Conservation (phyloP, 768 basidiomycete species). For the Udeniomyces megalosporus region DNA sequence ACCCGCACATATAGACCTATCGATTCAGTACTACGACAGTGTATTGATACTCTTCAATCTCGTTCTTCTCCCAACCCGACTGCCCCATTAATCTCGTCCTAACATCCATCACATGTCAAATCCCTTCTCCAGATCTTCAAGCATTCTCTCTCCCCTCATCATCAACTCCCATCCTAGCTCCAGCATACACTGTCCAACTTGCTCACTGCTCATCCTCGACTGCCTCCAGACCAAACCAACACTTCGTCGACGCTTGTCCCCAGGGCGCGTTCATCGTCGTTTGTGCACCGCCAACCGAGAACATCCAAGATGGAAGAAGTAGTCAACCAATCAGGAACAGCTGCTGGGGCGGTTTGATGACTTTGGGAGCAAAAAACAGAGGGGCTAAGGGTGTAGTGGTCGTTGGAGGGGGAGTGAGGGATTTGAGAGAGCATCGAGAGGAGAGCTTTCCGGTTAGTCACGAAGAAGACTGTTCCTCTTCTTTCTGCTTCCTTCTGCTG, state of each 20-base stretch:
- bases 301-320: too few species aligned
- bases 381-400: constrained; percentile 6
- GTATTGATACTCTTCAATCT: not conserved
- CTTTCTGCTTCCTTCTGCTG: too few species aligned
- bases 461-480: too few species aligned
- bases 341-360: constrained; percentile 9
- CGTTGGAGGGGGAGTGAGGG: constrained; percentile 5
- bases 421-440: constrained; percentile 1
- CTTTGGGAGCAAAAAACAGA: not conserved
- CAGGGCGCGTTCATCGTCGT: constrained; percentile 1
- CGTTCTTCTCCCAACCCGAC: not conserved
- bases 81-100: not conserved
- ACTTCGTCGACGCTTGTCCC: constrained; percentile 7
- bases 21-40: not conserved
- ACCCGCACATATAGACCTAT: not conserved
- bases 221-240: not conserved
- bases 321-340: not conserved
- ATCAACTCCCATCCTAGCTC: not conserved
- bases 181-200: constrained; percentile 1
- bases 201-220: not conserved
- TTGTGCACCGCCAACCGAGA: not conserved
- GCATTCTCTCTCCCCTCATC: not conserved
- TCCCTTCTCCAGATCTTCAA: constrained; percentile 1
- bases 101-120: not conserved
- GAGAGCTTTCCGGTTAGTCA: constrained; percentile 4